Conservation (phyloP, 257 asterid genomes). For the Hygrophila difformis region DNA sequence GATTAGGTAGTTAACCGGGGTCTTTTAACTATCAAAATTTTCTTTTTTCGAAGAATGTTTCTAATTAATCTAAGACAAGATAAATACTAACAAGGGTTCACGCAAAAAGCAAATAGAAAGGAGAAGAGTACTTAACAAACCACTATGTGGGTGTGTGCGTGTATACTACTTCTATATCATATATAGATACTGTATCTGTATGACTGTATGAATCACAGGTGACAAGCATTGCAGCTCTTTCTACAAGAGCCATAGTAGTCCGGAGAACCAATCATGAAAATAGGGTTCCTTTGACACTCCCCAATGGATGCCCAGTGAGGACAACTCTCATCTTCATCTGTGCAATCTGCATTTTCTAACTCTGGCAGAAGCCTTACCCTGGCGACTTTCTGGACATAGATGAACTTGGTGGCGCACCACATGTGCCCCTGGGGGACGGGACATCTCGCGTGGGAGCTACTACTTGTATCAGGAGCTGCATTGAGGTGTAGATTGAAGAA, state of each 20-base stretch:
- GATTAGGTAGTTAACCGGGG: too few relatives aligned
- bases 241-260: conserved; percentile 87
- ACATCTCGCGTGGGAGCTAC: conserved; percentile 66
- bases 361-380: conserved; percentile 11
- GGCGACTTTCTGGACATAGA: conserved; percentile 26
- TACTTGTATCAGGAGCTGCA: conserved; percentile 55
- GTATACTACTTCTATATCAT: too few relatives aligned
- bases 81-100: too few relatives aligned
- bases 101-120: too few relatives aligned
- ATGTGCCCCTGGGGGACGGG: conserved; percentile 53
- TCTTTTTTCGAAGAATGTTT: too few relatives aligned
- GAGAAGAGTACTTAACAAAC: too few relatives aligned
- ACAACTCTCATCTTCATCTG: conserved; percentile 80
- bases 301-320: conserved; percentile 77
- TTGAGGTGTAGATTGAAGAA: conserved; percentile 62
- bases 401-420: conserved; percentile 66
- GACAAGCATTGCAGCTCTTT: conserved; percentile 86
- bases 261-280: conserved; percentile 80
- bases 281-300: conserved; percentile 68
- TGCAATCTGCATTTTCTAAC: conserved; percentile 35
- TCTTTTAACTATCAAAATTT: too few relatives aligned
- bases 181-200: too few relatives aligned
- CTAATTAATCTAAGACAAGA: too few relatives aligned
- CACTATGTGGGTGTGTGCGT: too few relatives aligned
- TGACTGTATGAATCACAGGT: too few relatives aligned